These are phyloP conservation scores for Corrigiola litoralis DNA, from an alignment of 179 eudicot genomes.

Conservation along the genomic window DNA sequence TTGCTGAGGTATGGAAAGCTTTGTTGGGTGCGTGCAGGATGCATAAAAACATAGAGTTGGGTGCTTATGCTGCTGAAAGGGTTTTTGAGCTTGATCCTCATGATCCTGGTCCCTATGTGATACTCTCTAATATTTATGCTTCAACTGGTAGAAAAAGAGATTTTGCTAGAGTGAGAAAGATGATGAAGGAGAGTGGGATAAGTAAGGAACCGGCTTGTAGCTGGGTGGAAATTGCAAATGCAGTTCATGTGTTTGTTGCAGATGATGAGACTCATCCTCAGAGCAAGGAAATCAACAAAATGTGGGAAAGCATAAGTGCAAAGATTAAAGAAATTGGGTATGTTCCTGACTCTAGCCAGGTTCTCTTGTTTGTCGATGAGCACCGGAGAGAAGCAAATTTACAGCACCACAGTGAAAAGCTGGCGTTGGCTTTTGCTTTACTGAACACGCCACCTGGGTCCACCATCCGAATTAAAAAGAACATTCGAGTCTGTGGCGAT, in stretches of 20 bases:
- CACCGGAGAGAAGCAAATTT: constrained; percentile 53
- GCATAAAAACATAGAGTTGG: constrained; percentile 66
- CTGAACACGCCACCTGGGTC: constrained; percentile 53
- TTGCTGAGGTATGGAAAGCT: constrained; percentile 74
- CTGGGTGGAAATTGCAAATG: constrained; percentile 81
- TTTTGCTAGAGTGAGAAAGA: constrained; percentile 64
- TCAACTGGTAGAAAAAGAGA: constrained; percentile 53
- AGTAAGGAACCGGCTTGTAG: constrained; percentile 91
- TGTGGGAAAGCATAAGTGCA: constrained; percentile 48
- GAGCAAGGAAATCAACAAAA: constrained; percentile 41
- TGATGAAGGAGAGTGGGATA: constrained; percentile 59
- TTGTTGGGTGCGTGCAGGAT: constrained; percentile 66
- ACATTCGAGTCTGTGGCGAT: constrained; percentile 79
- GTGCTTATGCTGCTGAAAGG: constrained; percentile 64
- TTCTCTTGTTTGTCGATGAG: constrained; percentile 54
- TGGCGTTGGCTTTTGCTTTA: constrained; percentile 72
- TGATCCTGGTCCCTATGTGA: constrained; percentile 66
- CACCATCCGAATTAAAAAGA: constrained; percentile 63
- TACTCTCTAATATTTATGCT: constrained; percentile 73
- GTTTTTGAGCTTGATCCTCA: constrained; percentile 61
- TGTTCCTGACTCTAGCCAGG: constrained; percentile 66
- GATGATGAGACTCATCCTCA: constrained; percentile 66
- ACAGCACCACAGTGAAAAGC: constrained; percentile 77
- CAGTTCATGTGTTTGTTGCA: constrained; percentile 70
- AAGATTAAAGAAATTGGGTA: constrained; percentile 64